These are phyloP conservation scores for Cryptosporidium ubiquitum DNA, from an alignment of 169 alveolate species.

Conservation along the genomic window DNA sequence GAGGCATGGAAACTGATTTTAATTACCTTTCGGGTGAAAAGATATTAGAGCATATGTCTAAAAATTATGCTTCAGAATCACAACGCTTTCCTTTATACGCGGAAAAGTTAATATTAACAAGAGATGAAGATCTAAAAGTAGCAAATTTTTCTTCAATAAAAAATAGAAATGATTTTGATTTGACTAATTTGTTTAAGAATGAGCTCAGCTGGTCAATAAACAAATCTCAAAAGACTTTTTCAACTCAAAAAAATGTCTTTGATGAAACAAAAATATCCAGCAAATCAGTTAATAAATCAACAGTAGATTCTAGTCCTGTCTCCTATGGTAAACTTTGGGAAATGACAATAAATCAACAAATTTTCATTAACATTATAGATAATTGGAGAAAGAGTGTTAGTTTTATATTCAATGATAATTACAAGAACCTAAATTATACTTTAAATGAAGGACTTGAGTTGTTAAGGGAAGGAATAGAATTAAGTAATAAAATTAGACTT, in stretches of 20 bases:
- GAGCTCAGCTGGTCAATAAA: background rate
- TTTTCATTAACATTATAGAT: constrained; percentile 17
- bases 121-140: background rate
- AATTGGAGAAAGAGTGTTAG: constrained; percentile 51
- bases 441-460: constrained; percentile 37
- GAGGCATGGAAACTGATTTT: constrained; percentile 69
- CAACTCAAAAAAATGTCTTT: background rate
- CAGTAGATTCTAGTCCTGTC: background rate
- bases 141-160: background rate
- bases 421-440: constrained; percentile 30
- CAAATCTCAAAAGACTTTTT: background rate
- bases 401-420: constrained; percentile 18
- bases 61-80: constrained; percentile 6
- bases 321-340: constrained; percentile 65
- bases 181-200: background rate
- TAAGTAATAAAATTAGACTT: constrained; percentile 18
- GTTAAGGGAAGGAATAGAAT: constrained; percentile 23
- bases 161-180: background rate
- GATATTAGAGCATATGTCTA: constrained; percentile 52
- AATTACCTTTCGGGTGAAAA: constrained; percentile 48
- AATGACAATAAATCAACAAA: constrained; percentile 12
- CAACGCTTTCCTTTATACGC: background rate
- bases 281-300: background rate
- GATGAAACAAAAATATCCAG: background rate
- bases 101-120: constrained; percentile 6